phyloP scores from a whole-genome alignment of 495 filamentous ascomycete species.

The Aspergillus wentii region DNA sequence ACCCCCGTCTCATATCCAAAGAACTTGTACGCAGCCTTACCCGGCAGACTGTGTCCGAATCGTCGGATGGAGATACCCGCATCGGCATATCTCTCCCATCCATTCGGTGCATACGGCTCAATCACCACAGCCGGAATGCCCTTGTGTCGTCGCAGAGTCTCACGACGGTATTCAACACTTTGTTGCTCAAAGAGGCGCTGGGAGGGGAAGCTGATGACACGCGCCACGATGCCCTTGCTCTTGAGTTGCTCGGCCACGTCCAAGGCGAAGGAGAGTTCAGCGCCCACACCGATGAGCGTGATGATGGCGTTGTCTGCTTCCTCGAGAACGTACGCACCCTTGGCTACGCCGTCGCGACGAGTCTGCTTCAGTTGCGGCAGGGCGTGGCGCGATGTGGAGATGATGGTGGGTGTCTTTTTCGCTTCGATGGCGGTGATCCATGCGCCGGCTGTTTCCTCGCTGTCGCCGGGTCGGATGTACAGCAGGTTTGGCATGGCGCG shows the following conservation, averaged over 20 bases:
- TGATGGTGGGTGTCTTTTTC: slow-evolving; percentile 40
- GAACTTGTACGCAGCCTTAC: slow-evolving; percentile 46
- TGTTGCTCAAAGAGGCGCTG: slow-evolving; percentile 50
- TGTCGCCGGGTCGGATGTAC: slow-evolving; percentile 54
- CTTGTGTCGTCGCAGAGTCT: slow-evolving; percentile 27
- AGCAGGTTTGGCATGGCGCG: slow-evolving; percentile 57
- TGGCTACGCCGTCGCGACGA: slow-evolving; percentile 32
- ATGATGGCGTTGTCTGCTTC: slow-evolving; percentile 36
- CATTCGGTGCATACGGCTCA: slow-evolving; percentile 50
- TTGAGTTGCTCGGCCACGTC: slow-evolving; percentile 29
- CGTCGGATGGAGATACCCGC: slow-evolving; percentile 42
- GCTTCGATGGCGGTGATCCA: slow-evolving; percentile 44
- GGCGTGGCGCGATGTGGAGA: slow-evolving; percentile 44
- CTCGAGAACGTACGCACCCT: slow-evolving; percentile 44
- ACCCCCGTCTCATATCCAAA: slow-evolving; percentile 47
- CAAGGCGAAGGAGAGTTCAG: slow-evolving; percentile 43
- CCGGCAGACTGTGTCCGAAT: slow-evolving; percentile 48
- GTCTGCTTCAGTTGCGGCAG: slow-evolving; percentile 39
- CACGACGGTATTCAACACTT: slow-evolving; percentile 40
- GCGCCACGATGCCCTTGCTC: slow-evolving; percentile 31
- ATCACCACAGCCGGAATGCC: slow-evolving; percentile 45
- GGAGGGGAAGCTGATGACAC: slow-evolving; percentile 53
- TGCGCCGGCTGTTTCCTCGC: slow-evolving; percentile 52
- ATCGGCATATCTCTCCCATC: slow-evolving; percentile 57
- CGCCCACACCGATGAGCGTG: slow-evolving; percentile 47